phyloP scores from a whole-genome alignment of 2,329 filamentous ascomycete species.

The Fusarium tricinctum region DNA sequence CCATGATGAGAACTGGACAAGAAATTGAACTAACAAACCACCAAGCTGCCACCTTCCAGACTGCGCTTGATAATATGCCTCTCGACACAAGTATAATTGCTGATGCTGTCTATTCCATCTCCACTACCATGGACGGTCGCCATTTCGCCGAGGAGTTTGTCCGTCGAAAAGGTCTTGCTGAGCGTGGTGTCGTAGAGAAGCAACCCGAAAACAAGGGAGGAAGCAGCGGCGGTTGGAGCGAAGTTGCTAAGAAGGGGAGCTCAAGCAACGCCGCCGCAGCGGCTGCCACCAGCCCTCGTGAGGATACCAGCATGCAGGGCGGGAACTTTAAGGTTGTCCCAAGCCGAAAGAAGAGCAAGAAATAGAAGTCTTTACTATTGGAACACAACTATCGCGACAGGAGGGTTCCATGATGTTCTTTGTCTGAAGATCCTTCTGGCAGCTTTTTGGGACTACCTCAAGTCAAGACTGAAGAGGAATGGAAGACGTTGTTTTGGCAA shows the following conservation, averaged over 20 bases:
- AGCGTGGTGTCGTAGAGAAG: slow-evolving; percentile 89
- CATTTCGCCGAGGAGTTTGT: slow-evolving; percentile 97
- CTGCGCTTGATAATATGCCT: slow-evolving; percentile 80
- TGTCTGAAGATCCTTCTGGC: background rate
- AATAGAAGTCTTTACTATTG: slow-evolving; percentile 59
- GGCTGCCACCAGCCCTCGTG: slow-evolving; percentile 57
- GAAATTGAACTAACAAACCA: slow-evolving; percentile 52
- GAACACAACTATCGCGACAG: slow-evolving; percentile 2
- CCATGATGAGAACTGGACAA: background rate
- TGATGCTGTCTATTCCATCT: slow-evolving; percentile 89
- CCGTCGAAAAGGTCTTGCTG: slow-evolving; percentile 90
- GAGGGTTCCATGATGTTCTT: slow-evolving; percentile 19
- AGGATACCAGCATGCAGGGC: slow-evolving; percentile 59
- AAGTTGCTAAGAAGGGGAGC: slow-evolving; percentile 93
- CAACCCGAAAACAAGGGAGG: slow-evolving; percentile 67
- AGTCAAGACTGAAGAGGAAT: background rate
- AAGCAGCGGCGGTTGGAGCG: slow-evolving; percentile 84
- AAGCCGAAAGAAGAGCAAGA: slow-evolving; percentile 92
- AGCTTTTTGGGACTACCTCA: background rate
- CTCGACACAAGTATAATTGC: slow-evolving; percentile 85
- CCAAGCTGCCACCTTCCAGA: slow-evolving; percentile 84
- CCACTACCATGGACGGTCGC: slow-evolving; percentile 89
- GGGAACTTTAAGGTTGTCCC: slow-evolving; percentile 91
- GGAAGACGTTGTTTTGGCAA: background rate
- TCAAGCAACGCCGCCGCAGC: slow-evolving; percentile 52